phyloP scores from a whole-genome alignment of 768 basidiomycete genomes.

The Tulasnella sp. region DNA sequence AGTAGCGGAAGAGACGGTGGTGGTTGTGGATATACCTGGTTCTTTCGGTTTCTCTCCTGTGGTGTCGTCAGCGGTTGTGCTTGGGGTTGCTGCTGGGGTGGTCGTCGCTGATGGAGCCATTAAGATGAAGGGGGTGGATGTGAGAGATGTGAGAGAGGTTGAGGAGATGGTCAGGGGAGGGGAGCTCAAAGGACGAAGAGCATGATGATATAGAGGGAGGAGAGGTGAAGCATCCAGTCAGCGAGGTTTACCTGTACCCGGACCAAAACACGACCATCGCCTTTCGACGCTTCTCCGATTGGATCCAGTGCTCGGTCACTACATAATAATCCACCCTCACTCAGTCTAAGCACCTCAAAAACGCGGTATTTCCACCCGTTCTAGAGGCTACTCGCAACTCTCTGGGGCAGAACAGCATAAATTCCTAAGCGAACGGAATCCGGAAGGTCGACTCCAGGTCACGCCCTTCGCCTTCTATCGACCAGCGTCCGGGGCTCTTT shows the following conservation, averaged over 20 bases:
- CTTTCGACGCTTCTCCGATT: background rate
- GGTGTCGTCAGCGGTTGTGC: slow-evolving; percentile 5
- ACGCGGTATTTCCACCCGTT: slow-evolving; percentile 8
- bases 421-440: slow-evolving; percentile 9
- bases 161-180: background rate
- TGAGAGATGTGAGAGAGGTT: background rate
- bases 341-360: slow-evolving; percentile 4
- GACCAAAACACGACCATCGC: background rate
- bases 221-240: background rate
- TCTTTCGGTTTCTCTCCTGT: slow-evolving; percentile 20
- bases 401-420: background rate
- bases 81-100: background rate
- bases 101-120: slow-evolving; percentile 21
- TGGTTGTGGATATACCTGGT: slow-evolving; percentile 5
- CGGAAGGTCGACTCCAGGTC: slow-evolving; percentile 4
- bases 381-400: slow-evolving; percentile 2
- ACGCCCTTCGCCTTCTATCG: slow-evolving; percentile 4
- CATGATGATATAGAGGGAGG: slow-evolving; percentile 9
- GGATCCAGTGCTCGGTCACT: background rate
- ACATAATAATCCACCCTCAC: slow-evolving; percentile 1
- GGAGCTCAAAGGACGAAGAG: background rate
- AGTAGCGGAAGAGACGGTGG: background rate
- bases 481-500: background rate
- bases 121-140: background rate
- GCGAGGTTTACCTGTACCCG: background rate